A percentile compares a stretch with the other conserved stretches of the same genome.
Evolutionary conservation across 495 filamentous ascomycete species (phyloP).

Genomic region (Trichoderma reesei): DNA sequence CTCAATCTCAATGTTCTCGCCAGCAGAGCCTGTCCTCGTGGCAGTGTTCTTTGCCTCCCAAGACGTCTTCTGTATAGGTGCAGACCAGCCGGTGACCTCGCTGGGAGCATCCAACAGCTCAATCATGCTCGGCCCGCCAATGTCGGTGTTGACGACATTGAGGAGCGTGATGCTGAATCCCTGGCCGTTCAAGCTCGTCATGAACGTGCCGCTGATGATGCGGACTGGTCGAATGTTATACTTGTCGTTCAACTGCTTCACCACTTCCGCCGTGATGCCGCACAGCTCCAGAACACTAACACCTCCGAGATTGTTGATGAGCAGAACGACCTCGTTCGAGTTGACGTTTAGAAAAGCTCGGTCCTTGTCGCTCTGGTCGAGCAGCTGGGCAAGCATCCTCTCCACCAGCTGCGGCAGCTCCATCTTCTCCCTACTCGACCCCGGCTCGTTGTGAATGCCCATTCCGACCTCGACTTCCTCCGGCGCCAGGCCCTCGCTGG

Average conservation of each 20-base stretch:
- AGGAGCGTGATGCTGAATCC: slow-evolving; percentile 86
- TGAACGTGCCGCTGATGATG: slow-evolving; percentile 54
- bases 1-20: slow-evolving; percentile 38
- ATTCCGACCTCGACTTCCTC: slow-evolving; percentile 91
- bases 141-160: slow-evolving; percentile 68
- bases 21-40: slow-evolving; percentile 29
- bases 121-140: slow-evolving; percentile 72
- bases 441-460: slow-evolving; percentile 97
- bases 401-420: slow-evolving; percentile 61
- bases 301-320: slow-evolving; percentile 93
- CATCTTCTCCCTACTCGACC: slow-evolving; percentile 59
- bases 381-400: slow-evolving; percentile 71
- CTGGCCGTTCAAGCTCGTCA: slow-evolving; percentile 86
- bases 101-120: slow-evolving; percentile 78
- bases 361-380: slow-evolving; percentile 71
- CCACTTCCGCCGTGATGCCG: slow-evolving; percentile 79
- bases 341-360: slow-evolving; percentile 66
- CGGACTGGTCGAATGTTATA: slow-evolving; percentile 67
- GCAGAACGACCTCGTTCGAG: slow-evolving; percentile 55
- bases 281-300: slow-evolving; percentile 82
- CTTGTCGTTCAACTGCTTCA: slow-evolving; percentile 57
- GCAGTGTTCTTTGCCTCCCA: slow-evolving; percentile 45
- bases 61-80: slow-evolving; percentile 53
- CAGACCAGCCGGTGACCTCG: slow-evolving; percentile 78
- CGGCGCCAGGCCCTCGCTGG: slow-evolving; percentile 43